Evolutionary conservation across 2,329 filamentous ascomycete species (phyloP), one percentile per base, ranked within the genome.

Genomic region (Davidsoniella neocaledoniae): DNA sequence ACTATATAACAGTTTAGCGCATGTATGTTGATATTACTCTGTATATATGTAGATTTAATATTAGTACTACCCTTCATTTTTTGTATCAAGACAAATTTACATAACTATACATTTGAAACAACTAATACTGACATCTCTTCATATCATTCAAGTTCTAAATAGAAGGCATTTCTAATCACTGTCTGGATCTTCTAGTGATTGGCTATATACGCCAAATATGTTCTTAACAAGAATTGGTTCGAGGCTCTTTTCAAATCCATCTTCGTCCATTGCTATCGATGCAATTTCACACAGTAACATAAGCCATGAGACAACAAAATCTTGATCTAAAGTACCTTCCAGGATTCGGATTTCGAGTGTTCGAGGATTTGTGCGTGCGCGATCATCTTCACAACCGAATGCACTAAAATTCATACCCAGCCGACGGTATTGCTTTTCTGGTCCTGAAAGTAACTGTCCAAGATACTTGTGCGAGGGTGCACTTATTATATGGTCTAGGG

Each of bases 321-420:
- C 55, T 5, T 51, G 53, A 12, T 58, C 50, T 10, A 63, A 54
- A 8, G 59, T 62, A 0, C 63, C 65, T 45, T 67, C 64, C 41
- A 68, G 58, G 42, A 68, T 61, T 10, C 65, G 60, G 48, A 66
- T 63, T 55, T 67, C 65, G 43, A 68, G 53, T 0, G 64, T 67
- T 36, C 60, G 58, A 0, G 64, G 64, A 23, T 61, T 63, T 10
- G 53, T 58, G 5, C 56, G 48, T 1, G 63, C 59, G 1, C 62
- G 56, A 40, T 63, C 62, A 49, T 64, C 62, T 43, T 66, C 64
- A 25, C 58, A 55, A 1, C 61, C 63, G 42, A 66, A 64, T 1
- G 63, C 60, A 51, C 63, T 64, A 43, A 67, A 67, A 55, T 67
- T 67, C 58, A 66, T 66, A 1, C 65, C 64, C 2, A 67, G 60